Evolutionary conservation across 441 rosid genomes (phyloP), one percentile per base, ranked within the genome.

Genomic region (Sinapis alba): DNA sequence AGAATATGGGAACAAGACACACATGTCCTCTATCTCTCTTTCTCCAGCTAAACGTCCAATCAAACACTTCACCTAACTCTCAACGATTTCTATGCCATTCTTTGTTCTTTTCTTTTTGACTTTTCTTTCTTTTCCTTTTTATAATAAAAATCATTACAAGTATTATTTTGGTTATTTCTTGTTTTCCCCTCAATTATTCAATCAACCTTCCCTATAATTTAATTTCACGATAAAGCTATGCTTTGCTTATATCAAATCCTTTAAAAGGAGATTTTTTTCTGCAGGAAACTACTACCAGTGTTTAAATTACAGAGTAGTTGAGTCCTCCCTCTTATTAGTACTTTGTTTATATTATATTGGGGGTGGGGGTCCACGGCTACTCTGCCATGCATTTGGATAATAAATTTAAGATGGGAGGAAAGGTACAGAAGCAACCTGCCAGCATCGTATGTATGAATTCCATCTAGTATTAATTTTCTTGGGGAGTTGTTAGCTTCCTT

Each of bases 401-500:
- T 60, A 7, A 16, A 30, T 30, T 7, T 18, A 62, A 47, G 54
- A 62, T 62, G 11, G 9, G 65, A 10, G 16, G 65, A 66, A 47
- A 66, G 24, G 58, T 45, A 47, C 59, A 56, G 13, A 23, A 56
- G 61, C 30, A 57, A 13, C 61, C 34, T 24, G 62, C 62, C 62
- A 43, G 32, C 32, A 24, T 57, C 30, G 60, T 54, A 10, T 54
- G 28, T 54, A 56, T 56, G 30, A 24, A 13, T 24, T 57, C 27
- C 59, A 21, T 53, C 58, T 12, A 21, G 16, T 56, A 23, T 32
- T 61, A 41, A 47, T 43, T 5, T 28, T 65, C 26, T 4, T 30
- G 56, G 78, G 78, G 72, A 66, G 78, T 74, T 59, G 78, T 67
- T 74, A 51, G 63, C 41, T 51, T 68, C 54, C 62, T 74, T 64